A percentile compares a stretch with the other conserved stretches of the same genome.
These are phyloP conservation scores for Asparagopsis taxiformis DNA, from an alignment of 31 red algal genomes.

Conservation along the genomic window DNA sequence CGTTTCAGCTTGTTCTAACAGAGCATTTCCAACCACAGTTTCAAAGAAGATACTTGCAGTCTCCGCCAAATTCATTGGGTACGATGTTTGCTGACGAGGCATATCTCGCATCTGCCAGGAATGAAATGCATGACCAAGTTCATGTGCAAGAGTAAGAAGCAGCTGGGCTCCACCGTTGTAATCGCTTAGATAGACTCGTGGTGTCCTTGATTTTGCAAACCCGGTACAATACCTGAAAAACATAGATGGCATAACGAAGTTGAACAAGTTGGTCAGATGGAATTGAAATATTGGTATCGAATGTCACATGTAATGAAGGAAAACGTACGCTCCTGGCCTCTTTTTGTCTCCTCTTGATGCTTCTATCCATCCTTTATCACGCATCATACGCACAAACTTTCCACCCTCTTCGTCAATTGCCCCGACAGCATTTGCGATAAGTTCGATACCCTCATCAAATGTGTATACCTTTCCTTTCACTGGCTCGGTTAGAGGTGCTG, in stretches of 20 bases:
- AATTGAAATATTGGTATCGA: neutral
- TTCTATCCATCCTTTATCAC: constrained; percentile 71
- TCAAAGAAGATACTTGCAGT: constrained; percentile 87
- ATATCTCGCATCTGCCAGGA: constrained; percentile 80
- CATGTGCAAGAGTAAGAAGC: constrained; percentile 58
- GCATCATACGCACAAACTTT: constrained; percentile 65
- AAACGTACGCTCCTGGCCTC: constrained; percentile 60
- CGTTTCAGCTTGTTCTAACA: constrained; percentile 57
- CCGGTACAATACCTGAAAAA: constrained; percentile 56
- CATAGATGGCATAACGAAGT: neutral
- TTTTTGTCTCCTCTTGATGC: constrained; percentile 68
- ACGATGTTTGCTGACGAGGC: constrained; percentile 38
- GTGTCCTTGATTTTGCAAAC: constrained; percentile 55
- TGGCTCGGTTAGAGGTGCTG: constrained; percentile 29
- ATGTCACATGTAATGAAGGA: neutral
- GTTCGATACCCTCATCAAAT: constrained; percentile 79
- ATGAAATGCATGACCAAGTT: constrained; percentile 78
- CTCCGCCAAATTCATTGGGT: constrained; percentile 79
- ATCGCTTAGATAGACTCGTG: constrained; percentile 67
- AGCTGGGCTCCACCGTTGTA: constrained; percentile 74
- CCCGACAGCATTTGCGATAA: constrained; percentile 62
- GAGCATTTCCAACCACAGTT: constrained; percentile 63
- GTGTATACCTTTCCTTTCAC: constrained; percentile 36
- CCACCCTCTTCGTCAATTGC: constrained; percentile 48
- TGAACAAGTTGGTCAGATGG: neutral